Conservation (phyloP, 2,329 filamentous ascomycete species). For the Penicillium sp. region DNA sequence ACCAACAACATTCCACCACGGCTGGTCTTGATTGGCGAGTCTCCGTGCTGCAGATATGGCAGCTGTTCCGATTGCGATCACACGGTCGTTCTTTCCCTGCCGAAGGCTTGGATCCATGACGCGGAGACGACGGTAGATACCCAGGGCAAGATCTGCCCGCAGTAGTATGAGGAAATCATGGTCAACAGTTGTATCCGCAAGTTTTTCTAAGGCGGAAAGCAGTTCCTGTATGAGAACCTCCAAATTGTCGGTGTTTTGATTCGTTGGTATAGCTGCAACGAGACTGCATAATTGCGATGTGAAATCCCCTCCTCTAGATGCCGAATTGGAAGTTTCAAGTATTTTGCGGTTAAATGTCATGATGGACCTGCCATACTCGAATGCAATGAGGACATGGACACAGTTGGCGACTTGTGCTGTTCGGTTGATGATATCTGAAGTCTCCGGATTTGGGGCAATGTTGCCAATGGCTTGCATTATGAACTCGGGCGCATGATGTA, state of each 20-base stretch:
- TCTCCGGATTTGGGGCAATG: conserved; percentile 4
- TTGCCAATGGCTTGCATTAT: conserved; percentile 18
- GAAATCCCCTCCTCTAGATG: conserved; percentile 13
- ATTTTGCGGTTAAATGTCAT: conserved; percentile 23
- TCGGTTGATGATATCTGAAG: conserved; percentile 21
- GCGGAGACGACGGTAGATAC: conserved; percentile 44
- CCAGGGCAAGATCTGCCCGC: conserved; percentile 31
- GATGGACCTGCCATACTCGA: conserved; percentile 35
- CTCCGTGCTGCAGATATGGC: conserved; percentile 36
- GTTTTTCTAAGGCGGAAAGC: conserved; percentile 6
- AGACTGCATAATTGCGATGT: conserved; percentile 19
- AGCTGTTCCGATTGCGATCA: conserved; percentile 36
- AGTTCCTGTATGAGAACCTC: conserved; percentile 8
- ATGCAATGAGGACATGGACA: conserved; percentile 32
- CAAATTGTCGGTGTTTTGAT: not conserved
- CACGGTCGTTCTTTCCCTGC: conserved; percentile 37
- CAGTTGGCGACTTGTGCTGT: conserved; percentile 31
- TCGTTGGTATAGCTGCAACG: conserved; percentile 10
- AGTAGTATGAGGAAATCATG: conserved; percentile 35
- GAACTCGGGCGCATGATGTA: conserved; percentile 19
- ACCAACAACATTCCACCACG: conserved; percentile 48
- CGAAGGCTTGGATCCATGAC: conserved; percentile 39
- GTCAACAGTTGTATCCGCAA: conserved; percentile 10
- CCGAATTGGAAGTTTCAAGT: conserved; percentile 5
- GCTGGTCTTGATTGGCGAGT: conserved; percentile 34